phyloP scores from a whole-genome alignment of 1,284 basidiomycete species.

The Cystobasidium slooffiae region DNA sequence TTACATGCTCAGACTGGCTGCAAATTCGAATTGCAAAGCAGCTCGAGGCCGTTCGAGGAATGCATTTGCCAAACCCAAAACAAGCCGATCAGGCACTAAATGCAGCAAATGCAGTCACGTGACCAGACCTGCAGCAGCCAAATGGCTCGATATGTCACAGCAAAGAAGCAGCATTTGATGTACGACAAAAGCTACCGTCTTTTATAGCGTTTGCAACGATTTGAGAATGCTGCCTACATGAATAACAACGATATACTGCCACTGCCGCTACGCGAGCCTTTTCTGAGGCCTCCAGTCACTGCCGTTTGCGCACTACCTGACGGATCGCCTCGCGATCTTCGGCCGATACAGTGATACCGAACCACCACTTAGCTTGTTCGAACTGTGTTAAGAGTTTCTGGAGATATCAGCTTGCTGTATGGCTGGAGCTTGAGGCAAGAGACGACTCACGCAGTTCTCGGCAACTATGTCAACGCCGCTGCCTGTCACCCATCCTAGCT shows the following conservation, averaged over 20 bases:
- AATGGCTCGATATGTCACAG: background rate
- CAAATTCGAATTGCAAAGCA: background rate
- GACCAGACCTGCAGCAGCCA: background rate
- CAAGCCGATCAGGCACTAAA: slow-evolving; percentile 6
- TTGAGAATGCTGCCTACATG: too few species aligned
- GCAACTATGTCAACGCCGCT: slow-evolving; percentile 32
- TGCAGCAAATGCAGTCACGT: background rate
- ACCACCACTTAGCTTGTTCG: slow-evolving; percentile 31
- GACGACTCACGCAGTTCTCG: slow-evolving; percentile 26
- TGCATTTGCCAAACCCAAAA: slow-evolving; percentile 17
- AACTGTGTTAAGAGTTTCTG: background rate
- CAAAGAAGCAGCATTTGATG: too few species aligned
- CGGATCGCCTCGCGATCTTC: slow-evolving; percentile 13
- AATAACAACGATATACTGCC: too few species aligned
- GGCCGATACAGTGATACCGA: slow-evolving; percentile 9
- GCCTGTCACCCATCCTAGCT: slow-evolving; percentile 15
- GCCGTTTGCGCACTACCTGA: slow-evolving; percentile 9
- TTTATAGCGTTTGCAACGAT: too few species aligned
- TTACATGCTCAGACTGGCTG: background rate
- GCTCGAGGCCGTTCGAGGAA: slow-evolving; percentile 8
- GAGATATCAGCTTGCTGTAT: background rate
- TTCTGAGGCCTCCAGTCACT: background rate
- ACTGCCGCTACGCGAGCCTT: too few species aligned
- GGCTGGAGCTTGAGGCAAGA: background rate
- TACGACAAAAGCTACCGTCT: too few species aligned